phyloP scores from a whole-genome alignment of 805 yeast genomes.

The Metschnikowia peoriensis region DNA sequence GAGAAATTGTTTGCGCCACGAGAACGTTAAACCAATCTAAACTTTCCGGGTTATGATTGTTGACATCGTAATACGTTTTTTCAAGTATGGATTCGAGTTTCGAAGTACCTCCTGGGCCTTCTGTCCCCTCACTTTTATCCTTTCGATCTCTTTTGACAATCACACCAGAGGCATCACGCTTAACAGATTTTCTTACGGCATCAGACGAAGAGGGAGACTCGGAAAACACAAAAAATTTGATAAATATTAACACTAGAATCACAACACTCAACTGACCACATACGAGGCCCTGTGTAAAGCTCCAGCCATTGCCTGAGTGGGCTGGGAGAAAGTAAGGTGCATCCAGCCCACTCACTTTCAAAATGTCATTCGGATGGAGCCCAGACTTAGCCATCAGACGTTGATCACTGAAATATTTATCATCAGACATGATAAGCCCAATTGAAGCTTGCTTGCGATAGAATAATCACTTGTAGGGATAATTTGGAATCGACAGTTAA shows the following conservation, averaged over 20 bases:
- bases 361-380: background rate
- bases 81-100: constrained; percentile 60
- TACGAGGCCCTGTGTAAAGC: constrained; percentile 75
- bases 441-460: too few species aligned
- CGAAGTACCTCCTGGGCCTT: constrained; percentile 12
- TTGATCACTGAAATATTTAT: background rate
- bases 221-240: constrained; percentile 74
- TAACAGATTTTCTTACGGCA: constrained; percentile 17
- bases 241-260: constrained; percentile 57
- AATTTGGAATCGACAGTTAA: too few species aligned
- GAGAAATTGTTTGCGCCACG: constrained; percentile 86
- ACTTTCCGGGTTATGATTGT: constrained; percentile 83
- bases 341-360: constrained; percentile 6
- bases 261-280: constrained; percentile 75
- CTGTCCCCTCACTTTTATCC: constrained; percentile 12
- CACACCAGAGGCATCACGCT: constrained; percentile 31
- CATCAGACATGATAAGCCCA: background rate
- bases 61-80: constrained; percentile 89
- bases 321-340: constrained; percentile 4
- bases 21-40: constrained; percentile 96
- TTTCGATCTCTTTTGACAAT: constrained; percentile 33
- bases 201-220: constrained; percentile 48
- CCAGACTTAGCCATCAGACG: background rate
- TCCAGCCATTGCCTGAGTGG: constrained; percentile 38
- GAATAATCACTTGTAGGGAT: too few species aligned